Percentiles rank a stretch among this genome's conserved stretches.
Evolutionary conservation across 805 yeast genomes (phyloP).

Genomic region (Lipomyces spencermartinsiae): DNA sequence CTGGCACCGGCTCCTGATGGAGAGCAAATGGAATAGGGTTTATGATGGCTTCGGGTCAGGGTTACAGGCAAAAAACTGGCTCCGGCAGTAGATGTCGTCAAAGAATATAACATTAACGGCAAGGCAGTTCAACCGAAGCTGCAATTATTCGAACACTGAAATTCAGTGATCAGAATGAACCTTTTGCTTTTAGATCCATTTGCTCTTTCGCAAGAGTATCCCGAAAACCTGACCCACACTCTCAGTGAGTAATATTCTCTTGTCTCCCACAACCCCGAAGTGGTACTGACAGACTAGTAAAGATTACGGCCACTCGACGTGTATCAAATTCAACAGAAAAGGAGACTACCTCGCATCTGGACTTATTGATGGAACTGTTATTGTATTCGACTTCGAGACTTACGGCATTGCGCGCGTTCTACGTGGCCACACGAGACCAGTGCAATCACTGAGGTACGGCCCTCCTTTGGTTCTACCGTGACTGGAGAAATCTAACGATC

Average conservation of each 20-base stretch:
- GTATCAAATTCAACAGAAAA: slow-evolving; percentile 67
- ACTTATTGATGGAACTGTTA: slow-evolving; percentile 70
- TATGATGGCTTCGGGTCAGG: neutral
- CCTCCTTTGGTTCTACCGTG: neutral
- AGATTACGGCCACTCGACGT: slow-evolving; percentile 60
- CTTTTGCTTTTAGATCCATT: slow-evolving; percentile 86
- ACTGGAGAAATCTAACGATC: neutral
- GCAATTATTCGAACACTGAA: neutral
- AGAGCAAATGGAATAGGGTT: neutral
- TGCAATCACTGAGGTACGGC: slow-evolving; percentile 58
- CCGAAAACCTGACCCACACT: slow-evolving; percentile 79
- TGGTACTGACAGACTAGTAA: neutral
- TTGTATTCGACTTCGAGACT: slow-evolving; percentile 77
- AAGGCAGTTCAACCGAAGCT: neutral
- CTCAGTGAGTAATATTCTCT: slow-evolving; percentile 46
- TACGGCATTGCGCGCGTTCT: slow-evolving; percentile 61
- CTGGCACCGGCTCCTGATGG: too few species aligned
- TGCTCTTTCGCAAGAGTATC: slow-evolving; percentile 88
- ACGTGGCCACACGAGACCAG: slow-evolving; percentile 70
- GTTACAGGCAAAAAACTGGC: neutral
- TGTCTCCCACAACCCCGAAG: neutral
- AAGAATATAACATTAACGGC: neutral
- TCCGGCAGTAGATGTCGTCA: neutral
- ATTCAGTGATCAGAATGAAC: slow-evolving; percentile 59
- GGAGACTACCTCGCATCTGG: slow-evolving; percentile 93